Evolutionary conservation across 768 basidiomycete genomes (phyloP).

Genomic region (Cystofilobasidium ferigula): DNA sequence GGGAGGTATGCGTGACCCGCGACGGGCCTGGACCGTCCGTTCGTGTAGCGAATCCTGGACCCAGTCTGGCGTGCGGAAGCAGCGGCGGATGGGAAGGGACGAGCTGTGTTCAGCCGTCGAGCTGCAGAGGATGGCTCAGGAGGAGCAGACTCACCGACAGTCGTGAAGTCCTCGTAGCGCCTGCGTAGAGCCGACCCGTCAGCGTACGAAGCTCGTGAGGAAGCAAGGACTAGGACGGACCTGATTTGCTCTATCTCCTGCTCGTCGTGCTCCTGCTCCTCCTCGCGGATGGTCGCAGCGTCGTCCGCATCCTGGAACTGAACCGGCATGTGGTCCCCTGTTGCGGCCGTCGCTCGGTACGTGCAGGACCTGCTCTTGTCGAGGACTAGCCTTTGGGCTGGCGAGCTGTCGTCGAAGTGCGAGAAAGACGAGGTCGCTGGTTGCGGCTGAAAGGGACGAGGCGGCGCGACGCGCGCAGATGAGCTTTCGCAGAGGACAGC

Average conservation of each 20-base stretch:
- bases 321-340: not conserved
- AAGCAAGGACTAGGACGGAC: constrained; percentile 3
- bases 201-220: not conserved
- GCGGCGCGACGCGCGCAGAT: no score
- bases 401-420: no score
- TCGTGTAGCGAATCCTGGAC: constrained; percentile 89
- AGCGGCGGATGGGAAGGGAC: constrained; percentile 25
- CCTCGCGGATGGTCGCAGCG: constrained; percentile 29
- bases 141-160: constrained; percentile 56
- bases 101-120: not conserved
- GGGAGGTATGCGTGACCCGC: constrained; percentile 43
- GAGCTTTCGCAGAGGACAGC: no score
- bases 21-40: constrained; percentile 53
- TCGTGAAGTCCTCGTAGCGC: constrained; percentile 89
- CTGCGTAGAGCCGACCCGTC: constrained; percentile 39
- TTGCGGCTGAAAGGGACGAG: no score
- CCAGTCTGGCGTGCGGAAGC: constrained; percentile 57
- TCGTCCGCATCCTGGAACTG: constrained; percentile 24
- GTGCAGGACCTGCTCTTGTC: no score
- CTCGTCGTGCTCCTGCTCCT: constrained; percentile 25
- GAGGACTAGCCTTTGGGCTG: no score
- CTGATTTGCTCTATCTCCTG: constrained; percentile 29
- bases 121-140: not conserved
- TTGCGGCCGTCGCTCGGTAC: not conserved
- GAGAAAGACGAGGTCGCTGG: no score